A percentile compares a stretch with the other conserved stretches of the same genome.
Conservation (phyloP, 345 rosid species). For the Camelina laxa region DNA sequence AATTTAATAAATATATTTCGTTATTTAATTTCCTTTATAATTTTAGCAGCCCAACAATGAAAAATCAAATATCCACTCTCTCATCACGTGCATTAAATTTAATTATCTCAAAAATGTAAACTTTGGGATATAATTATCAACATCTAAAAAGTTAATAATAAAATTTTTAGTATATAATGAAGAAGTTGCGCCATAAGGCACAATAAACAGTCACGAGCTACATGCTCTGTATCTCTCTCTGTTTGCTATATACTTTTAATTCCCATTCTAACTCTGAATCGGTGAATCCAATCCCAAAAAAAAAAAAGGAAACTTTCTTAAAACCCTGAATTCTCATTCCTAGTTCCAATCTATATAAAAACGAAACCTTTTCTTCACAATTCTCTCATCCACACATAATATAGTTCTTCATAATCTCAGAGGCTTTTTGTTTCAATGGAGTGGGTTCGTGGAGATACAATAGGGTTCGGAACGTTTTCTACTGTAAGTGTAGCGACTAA, state of each 20-base stretch:
- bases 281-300: constrained; percentile 2
- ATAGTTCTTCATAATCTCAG: neutral
- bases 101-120: neutral
- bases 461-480: constrained; percentile 71
- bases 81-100: constrained; percentile 37
- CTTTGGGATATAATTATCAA: neutral
- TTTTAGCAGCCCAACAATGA: constrained; percentile 26
- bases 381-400: neutral
- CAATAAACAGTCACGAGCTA: constrained; percentile 39
- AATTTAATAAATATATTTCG: neutral
- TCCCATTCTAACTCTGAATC: neutral
- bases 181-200: constrained; percentile 33
- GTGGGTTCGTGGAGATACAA: constrained; percentile 69
- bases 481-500: constrained; percentile 53
- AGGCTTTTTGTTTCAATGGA: constrained; percentile 43
- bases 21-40: neutral
- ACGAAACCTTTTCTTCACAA: neutral
- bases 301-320: neutral
- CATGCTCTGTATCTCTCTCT: constrained; percentile 31
- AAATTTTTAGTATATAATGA: constrained; percentile 9
- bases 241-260: constrained; percentile 16
- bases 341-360: constrained; percentile 29
- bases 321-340: constrained; percentile 5
- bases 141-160: neutral
- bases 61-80: constrained; percentile 30